Conservation (phyloP, 192 early-diverging fungal species). For the Obelidium mucronatum region DNA sequence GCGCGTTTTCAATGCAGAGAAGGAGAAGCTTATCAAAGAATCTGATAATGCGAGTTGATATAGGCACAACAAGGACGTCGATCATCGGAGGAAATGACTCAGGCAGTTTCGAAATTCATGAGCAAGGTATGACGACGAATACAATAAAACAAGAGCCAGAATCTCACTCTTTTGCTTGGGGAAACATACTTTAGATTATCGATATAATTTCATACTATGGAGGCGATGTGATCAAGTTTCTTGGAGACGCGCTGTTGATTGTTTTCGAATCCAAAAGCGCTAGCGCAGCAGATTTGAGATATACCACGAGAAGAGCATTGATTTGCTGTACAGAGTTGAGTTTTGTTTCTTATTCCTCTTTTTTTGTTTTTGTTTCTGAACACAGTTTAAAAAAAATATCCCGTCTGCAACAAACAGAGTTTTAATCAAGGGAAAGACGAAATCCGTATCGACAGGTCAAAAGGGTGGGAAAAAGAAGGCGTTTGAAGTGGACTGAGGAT, state of each 20-base stretch:
- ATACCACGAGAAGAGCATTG: constrained; percentile 26
- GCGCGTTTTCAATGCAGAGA: neutral
- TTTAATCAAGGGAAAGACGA: constrained; percentile 34
- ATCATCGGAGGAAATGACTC: constrained; percentile 41
- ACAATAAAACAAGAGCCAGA: too few relatives aligned
- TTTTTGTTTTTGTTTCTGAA: neutral
- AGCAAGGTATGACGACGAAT: constrained; percentile 18
- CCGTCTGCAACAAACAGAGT: constrained; percentile 5
- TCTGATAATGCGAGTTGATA: neutral
- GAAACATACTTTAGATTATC: constrained; percentile 26
- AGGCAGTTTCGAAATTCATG: constrained; percentile 42
- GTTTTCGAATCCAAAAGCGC: constrained; percentile 32
- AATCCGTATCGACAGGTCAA: neutral
- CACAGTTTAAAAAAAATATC: neutral
- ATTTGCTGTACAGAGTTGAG: constrained; percentile 42
- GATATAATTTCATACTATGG: constrained; percentile 39
- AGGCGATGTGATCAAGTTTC: constrained; percentile 43
- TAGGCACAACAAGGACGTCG: constrained; percentile 39
- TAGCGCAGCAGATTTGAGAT: constrained; percentile 23
- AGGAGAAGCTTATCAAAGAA: neutral
- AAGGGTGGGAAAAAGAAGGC: constrained; percentile 10
- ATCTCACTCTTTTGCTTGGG: neutral
- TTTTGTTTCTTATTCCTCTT: neutral
- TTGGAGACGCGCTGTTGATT: constrained; percentile 41
- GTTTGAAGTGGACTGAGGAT: constrained; percentile 34